Base-by-base conservation (phyloP, 495 filamentous ascomycete genomes). In the Elaphomyces granulatus region DNA sequence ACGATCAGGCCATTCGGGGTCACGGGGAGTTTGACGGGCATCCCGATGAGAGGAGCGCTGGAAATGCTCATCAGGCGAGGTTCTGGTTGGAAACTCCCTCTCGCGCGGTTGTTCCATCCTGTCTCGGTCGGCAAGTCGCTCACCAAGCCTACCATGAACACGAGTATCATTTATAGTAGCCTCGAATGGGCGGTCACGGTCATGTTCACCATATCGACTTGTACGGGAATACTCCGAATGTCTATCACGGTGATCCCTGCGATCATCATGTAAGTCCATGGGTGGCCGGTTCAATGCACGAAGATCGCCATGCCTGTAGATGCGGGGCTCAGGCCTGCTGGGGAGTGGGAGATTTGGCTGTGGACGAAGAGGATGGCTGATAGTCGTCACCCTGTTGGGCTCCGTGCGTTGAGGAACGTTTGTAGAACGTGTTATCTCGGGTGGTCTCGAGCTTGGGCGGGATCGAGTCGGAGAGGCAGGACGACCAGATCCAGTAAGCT, bases 1-100 rank as follows among this genome's bases (percentile, higher is more conserved):
- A 10, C 62, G 58, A 38, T 63, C 62, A 34, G 52, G 51, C 62
- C 62, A 64, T 2, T 61, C 61, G 9, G 45, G 40, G 8, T 63
- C 61, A 15, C 59, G 52, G 20, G 44, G 52, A 31, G 45, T 42
- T 9, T 58, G 52, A 15, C 41, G 33, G 21, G 47, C 47, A 7
- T 66, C 64, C 17, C 61, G 59, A 38, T 60, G 51, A 12, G 55
- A 37, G n/a, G 53, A 51, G 1, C 55, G 56, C 31, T 57, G 64
- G 53, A 64, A 66, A 8, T 59, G 53, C n/a, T 68, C 64, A 12
- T 68, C 63, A 21, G 49, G 34, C 16, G 49, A 47, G 21, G 59
- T 54, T 42, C 60, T 49, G 15, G 48, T 37, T 14, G 50, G 43
- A 35, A 56, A 61, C 1, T 63, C 62, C 23, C 62, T 53, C 17